Evolutionary conservation across 2,329 filamentous ascomycete genomes (phyloP), one percentile per base, ranked within the genome.

Genomic region (Microdochium trichocladiopsis): DNA sequence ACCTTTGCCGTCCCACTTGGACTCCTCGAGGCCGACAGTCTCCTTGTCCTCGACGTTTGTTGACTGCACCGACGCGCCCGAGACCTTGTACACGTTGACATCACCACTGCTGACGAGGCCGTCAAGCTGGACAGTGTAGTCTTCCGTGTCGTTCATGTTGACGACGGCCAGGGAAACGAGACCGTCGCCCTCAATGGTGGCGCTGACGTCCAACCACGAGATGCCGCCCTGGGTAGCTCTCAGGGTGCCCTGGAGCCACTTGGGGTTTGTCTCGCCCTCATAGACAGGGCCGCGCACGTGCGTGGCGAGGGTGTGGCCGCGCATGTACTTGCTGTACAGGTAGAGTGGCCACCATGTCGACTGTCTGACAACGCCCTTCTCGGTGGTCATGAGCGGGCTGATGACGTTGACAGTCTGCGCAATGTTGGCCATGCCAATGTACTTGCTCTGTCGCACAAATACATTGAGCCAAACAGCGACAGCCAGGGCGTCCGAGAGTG

Each of bases 371-470:
- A 90, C 68, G 0, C 86, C 86, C 0, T 75, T 68, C 51, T 75
- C 72, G 2, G 74, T 84, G 1, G 88, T 91, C 84, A 90, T 88
- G 11, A 91, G 73, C 1, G 87, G 88, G 1, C 80, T 83, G 60
- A 91, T 90, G 53, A 91, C 87, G 63, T 92, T 91, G 57, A 91
- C 85, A 49, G 76, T 83, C 68, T 91, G 87, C 1, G 87, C 88
- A 52, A 92, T 86, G 63, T 87, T 90, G 33, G 87, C 86, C 87
- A 91, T 91, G 61, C 84, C 86, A 36, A 92, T 69, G 67, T 86
- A 76, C 60, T 77, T 78, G 59, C 82, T 79, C 69, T 92, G 86
- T 1, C 87, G 82, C 37, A 91, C 71, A 58, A 92, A 90, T 22
- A 88, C 85, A 63, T 91, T 91, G 51, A 91, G 73, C 80, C 85